These are phyloP conservation scores for Platanthera guangdongensis DNA, from an alignment of 106 monocot species.

Conservation along the genomic window DNA sequence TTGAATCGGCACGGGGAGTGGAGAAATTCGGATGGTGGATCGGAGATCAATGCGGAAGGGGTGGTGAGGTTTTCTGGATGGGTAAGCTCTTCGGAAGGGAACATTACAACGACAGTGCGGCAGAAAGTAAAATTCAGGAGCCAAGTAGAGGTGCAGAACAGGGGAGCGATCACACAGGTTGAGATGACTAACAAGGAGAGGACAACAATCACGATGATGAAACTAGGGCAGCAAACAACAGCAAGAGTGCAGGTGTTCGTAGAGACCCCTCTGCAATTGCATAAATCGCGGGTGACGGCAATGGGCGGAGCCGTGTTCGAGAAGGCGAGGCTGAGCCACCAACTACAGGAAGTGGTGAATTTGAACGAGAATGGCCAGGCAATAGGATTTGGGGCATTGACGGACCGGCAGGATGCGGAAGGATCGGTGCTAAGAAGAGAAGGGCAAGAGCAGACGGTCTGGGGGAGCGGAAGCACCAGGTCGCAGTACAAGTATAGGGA, in stretches of 20 bases:
- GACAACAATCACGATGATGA: neutral
- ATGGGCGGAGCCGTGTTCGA: conserved; percentile 13
- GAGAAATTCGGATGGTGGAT: conserved; percentile 19
- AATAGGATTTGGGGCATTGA: conserved; percentile 1
- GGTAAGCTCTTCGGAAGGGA: conserved; percentile 40
- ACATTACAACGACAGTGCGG: conserved; percentile 30
- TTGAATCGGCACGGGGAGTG: conserved; percentile 13
- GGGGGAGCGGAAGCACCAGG: conserved; percentile 28
- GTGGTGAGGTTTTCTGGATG: conserved; percentile 29
- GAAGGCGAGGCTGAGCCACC: conserved; percentile 33
- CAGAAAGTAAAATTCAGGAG: conserved; percentile 25
- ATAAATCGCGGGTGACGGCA: neutral
- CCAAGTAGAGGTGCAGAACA: conserved; percentile 20
- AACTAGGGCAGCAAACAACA: neutral
- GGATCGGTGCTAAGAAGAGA: conserved; percentile 24
- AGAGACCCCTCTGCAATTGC: conserved; percentile 29
- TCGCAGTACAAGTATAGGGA: conserved; percentile 27
- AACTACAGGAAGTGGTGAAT: conserved; percentile 17
- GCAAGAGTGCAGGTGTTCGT: conserved; percentile 17
- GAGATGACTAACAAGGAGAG: conserved; percentile 24
- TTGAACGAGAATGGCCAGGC: conserved; percentile 8
- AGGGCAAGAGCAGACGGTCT: conserved; percentile 8
- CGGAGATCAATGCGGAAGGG: conserved; percentile 21
- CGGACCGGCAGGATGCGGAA: conserved; percentile 25
- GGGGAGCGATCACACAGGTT: conserved; percentile 11